Evolutionary conservation across 108 stramenopile species (phyloP), one percentile per base, ranked within the genome.

Genomic region (Nitzschia palea): DNA sequence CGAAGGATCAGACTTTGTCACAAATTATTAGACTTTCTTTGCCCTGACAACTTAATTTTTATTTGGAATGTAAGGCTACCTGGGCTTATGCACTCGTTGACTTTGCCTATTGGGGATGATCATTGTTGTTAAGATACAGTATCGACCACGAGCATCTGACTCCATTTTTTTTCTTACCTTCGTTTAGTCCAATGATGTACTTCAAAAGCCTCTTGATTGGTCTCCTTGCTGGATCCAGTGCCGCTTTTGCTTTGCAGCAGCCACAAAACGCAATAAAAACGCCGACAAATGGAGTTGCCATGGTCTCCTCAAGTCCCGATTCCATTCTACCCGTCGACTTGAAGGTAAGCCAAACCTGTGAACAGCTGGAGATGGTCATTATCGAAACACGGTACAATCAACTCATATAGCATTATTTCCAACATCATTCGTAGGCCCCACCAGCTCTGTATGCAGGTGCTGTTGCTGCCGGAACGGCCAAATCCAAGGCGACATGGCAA

Each of bases 381-480:
- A 20, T n/a, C n/a, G n/a, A n/a, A n/a, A n/a, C n/a, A n/a, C n/a
- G n/a, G n/a, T n/a, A n/a, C 40, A 15, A 61, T 8, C 14, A 62
- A 52, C 47, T 43, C 17, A 26, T 47, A 27, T 22, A 67, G 27
- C 9, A 33, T 22, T 17, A 15, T 57, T n/a, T 58, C 18, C 44
- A 9, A 2, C 18, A 26, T 37, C n/a, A 30, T 27, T 44, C 26
- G 26, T 27, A 87, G 88, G 66, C 89, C 35, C 89, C 89, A 51
- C 60, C 89, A 18, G 80, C 86, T 15, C 70, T 90, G 22, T 90
- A 90, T 51, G 79, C 86, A 42, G 86, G 89, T 22, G 86, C 89
- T 31, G 89, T 90, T 44, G 85, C 86, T 32, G 86, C 86, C 27
- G 91, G 91, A 50, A 86, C 80, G 23, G 85, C 87, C 43, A 94